Evolutionary conservation across 306 rosid genomes (phyloP), one percentile per base, ranked within the genome.

Genomic region (Trifolium pratense): DNA sequence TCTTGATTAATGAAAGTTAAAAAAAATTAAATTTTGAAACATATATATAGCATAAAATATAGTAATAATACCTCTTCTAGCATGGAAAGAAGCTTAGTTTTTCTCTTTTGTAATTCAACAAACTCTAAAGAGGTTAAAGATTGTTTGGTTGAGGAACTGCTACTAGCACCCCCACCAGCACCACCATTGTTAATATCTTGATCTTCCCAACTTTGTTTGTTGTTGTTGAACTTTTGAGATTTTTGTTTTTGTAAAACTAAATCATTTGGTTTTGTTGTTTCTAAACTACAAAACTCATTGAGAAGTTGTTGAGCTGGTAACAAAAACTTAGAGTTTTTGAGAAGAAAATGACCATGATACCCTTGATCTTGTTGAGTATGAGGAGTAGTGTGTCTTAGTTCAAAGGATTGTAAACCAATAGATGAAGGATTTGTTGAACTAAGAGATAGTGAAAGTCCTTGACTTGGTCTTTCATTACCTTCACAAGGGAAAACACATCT

Each of bases 391-490:
- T 84, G 90, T 51, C 96, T 79, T 21, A 89, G 88, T 65, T 93
- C 97, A 68, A 93, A 91, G 63, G 92, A 80, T 69, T 87, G 98
- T 61, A 93, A 66, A 0, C 87, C 93, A 55, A 90, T 83, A 55
- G 75, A 43, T 0, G 96, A 86, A 58, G 98, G 98, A 65, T 91
- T 84, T 39, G 58, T 59, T 37, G 98, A 91, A 51, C 84, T 84
- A 6, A 91, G 93, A 74, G 98, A 86, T 40, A 93, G 93, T 10
- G 98, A 93, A 58, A 93, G 97, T 6, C 98, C 97, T 75, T 94
- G 97, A 70, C 98, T 91, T 12, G 94, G 97, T 78, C 92, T 87
- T 85, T 93, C 96, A 39, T 91, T 87, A 48, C 92, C 86, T 76
- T 91, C 93, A 57, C 89, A 91, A 23, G 96, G 92, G 43, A 93